Evolutionary conservation across 2,329 filamentous ascomycete genomes (phyloP), one percentile per base, ranked within the genome.

Genomic region (Ceratocystis huliohia): DNA sequence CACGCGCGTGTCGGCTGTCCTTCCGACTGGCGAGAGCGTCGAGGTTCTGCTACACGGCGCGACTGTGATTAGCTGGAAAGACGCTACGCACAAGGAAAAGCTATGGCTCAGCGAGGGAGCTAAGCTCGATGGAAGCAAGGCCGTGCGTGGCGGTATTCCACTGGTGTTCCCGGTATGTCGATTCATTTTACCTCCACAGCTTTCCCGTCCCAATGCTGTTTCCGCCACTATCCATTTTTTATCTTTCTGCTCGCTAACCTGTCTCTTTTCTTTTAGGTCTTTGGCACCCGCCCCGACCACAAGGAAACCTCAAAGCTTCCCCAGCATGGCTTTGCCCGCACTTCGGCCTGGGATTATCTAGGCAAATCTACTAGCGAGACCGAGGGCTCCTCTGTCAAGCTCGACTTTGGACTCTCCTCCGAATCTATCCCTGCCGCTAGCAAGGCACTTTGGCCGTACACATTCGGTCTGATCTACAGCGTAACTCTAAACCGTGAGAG

Each of bases 281-380:
- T 99, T 74, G 94, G 94, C 37, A 88, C 88, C 50, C 84, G 88
- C 13, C 86, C 89, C 64, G 81, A 86, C 70, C 86, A 92, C 75
- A 84, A 88, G 70, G 82, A 88, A n/a, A 94, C 91, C 33, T 84
- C 84, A 64, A 79, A 84, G 70, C 87, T 99, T 30, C 87, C 92
- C 2, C 92, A 96, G 78, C 94, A 97, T 78, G 94, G 94, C 71
- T 96, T 99, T 76, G 94, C 93, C 48, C 90, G 94, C 71, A 92
- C 84, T 73, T 89, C 87, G 59, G 84, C 84, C 69, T 99, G 94
- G 94, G 92, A 97, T 76, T 96, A 94, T 75, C 82, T 99, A 64
- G 92, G 92, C 73, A 95, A 93, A 78, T 90, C 87, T 56, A 78
- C 78, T 65, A 78, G 77, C 70, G 78, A 79, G 74, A 71, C 76